A percentile compares a stretch with the other conserved stretches of the same genome.
These are phyloP conservation scores for Hypsizygus marmoreus DNA, from an alignment of 768 basidiomycete species.

Conservation along the genomic window DNA sequence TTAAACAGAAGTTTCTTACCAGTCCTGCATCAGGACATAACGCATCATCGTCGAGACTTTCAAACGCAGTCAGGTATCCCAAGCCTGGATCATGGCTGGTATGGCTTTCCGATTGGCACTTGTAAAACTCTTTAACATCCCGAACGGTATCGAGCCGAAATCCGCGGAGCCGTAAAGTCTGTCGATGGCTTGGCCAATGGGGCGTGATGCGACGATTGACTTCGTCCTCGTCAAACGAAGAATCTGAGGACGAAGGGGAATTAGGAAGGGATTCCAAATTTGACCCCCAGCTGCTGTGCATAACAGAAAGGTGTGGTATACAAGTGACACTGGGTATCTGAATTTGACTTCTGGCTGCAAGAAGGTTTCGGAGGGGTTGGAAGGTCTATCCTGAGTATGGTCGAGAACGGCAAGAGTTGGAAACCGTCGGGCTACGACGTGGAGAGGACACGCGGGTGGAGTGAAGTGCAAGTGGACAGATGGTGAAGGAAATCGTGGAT, in stretches of 20 bases:
- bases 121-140: conserved; percentile 66
- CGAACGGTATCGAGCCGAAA: conserved; percentile 68
- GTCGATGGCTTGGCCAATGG: conserved; percentile 59
- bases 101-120: conserved; percentile 15
- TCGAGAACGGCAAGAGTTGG: too few relatives aligned
- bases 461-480: conserved; percentile 4
- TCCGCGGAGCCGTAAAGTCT: conserved; percentile 49
- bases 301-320: too few relatives aligned
- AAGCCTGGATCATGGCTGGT: conserved; percentile 18
- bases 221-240: conserved; percentile 60
- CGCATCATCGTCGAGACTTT: conserved; percentile 50
- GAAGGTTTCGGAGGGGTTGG: too few relatives aligned
- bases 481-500: conserved; percentile 12
- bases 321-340: too few relatives aligned
- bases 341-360: too few relatives aligned
- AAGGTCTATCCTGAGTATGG: too few relatives aligned
- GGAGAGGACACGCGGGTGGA: background rate
- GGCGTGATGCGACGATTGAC: conserved; percentile 61
- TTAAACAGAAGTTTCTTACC: conserved; percentile 40
- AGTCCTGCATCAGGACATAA: conserved; percentile 74
- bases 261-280: conserved; percentile 29
- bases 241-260: conserved; percentile 48
- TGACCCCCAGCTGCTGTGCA: conserved; percentile 24
- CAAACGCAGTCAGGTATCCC: conserved; percentile 34
- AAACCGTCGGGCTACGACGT: background rate